Percentiles rank a stretch among this genome's conserved stretches.
These are phyloP conservation scores for Polytrichum formosum DNA, from an alignment of 225 moss, liverwort and hornwort species.

Conservation along the genomic window DNA sequence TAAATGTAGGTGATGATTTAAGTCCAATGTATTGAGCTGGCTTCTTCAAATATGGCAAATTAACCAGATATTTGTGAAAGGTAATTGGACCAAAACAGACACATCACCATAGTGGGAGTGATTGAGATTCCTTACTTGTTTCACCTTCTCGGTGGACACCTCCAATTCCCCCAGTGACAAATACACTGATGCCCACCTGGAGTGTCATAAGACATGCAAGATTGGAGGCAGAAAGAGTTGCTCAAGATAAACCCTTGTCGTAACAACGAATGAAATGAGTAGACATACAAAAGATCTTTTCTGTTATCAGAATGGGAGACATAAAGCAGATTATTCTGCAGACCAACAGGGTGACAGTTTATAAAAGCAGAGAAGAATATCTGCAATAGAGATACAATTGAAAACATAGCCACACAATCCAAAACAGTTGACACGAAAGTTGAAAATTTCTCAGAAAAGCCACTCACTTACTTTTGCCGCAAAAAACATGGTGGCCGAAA, in stretches of 20 bases:
- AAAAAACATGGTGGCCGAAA: conserved; percentile 94
- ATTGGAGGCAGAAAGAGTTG: not conserved
- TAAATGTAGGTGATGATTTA: too few relatives aligned
- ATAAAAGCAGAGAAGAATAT: not conserved
- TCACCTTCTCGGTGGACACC: conserved; percentile 92
- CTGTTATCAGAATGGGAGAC: too few relatives aligned
- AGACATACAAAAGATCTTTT: not conserved
- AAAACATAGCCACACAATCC: too few relatives aligned
- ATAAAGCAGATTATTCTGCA: not conserved
- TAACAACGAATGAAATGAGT: not conserved
- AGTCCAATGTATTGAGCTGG: too few relatives aligned
- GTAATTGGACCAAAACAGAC: too few relatives aligned
- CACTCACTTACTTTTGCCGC: conserved; percentile 66
- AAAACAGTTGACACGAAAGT: too few relatives aligned
- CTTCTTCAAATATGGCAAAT: too few relatives aligned
- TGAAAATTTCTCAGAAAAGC: too few relatives aligned
- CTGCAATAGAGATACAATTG: too few relatives aligned
- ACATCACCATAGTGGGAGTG: not conserved
- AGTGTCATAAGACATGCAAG: not conserved
- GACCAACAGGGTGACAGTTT: conserved; percentile 7
- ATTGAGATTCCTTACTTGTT: conserved; percentile 55
- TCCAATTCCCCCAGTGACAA: conserved; percentile 95
- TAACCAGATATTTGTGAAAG: too few relatives aligned
- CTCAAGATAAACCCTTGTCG: not conserved
- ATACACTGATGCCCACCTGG: conserved; percentile 87